phyloP scores from a whole-genome alignment of 345 rosid species.

The Pistacia atlantica region DNA sequence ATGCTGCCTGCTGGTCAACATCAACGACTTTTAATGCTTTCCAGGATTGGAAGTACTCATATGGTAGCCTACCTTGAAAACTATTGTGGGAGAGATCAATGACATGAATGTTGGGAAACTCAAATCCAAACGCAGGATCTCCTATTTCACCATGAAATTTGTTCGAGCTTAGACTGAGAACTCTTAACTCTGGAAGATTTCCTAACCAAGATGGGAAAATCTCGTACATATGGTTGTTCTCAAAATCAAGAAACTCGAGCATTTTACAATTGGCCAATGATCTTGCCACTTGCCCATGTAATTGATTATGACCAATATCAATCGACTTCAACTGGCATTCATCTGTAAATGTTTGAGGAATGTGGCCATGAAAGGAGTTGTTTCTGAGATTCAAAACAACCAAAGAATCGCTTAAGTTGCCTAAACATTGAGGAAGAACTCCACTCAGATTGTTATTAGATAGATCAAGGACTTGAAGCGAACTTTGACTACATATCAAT shows the following conservation, averaged over 20 bases:
- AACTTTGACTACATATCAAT: too few species aligned
- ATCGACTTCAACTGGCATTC: too few species aligned
- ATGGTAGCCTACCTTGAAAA: slow-evolving; percentile 19
- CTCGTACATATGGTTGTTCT: background rate
- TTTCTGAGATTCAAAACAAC: background rate
- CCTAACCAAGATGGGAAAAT: slow-evolving; percentile 30
- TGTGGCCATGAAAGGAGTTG: background rate
- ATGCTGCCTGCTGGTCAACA: background rate
- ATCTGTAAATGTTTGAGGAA: background rate
- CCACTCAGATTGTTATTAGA: slow-evolving; percentile 11
- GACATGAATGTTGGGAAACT: slow-evolving; percentile 9
- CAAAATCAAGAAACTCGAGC: background rate
- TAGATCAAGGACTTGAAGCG: background rate
- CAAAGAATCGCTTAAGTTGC: background rate
- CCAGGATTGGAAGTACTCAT: slow-evolving; percentile 15
- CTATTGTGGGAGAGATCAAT: slow-evolving; percentile 21
- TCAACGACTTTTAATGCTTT: slow-evolving; percentile 25
- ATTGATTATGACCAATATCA: too few species aligned
- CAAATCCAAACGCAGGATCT: background rate
- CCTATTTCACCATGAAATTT: background rate
- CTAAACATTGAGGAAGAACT: background rate
- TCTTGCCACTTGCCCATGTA: background rate
- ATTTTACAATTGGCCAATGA: background rate
- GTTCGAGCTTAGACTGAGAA: slow-evolving; percentile 16
- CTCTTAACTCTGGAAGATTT: background rate